Evolutionary conservation across 495 filamentous ascomycete genomes (phyloP), one percentile per base, ranked within the genome.

Genomic region (Acidomyces sp.): DNA sequence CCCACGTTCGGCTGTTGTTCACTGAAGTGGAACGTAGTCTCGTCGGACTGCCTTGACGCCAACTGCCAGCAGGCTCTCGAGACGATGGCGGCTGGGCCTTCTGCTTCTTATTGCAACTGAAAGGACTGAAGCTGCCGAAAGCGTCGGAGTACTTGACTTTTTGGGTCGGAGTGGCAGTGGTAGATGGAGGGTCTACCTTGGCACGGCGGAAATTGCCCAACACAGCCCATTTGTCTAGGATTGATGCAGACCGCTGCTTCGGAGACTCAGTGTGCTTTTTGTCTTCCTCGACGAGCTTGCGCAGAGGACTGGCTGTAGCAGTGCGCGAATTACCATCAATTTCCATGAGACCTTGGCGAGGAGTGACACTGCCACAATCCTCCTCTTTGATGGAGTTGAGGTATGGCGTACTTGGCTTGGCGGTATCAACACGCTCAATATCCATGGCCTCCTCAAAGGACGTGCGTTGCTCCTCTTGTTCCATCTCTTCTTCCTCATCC

Each of bases 181-280:
- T 19, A n/a, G 28, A 32, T 6, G 34, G 66, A 71, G 27, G 75
- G 79, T 42, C 43, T n/a, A 29, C 34, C n/a, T 31, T 23, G 13
- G 42, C 38, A 27, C 48, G 43, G 49, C 83, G 76, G 27, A 80
- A 77, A 43, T 88, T 82, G 37, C 86, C 86, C 7, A 95, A 65
- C 6, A 74, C 78, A 2, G 81, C 70, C 86, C 86, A 95, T 57
- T 88, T 93, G 64, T 95, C 86, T 32, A 82, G 53, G 47, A 66
- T 63, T 45, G 62, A 64, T 7, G 42, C n/a, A 1, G 46, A 50
- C 15, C 63, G 66, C 58, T 70, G 69, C 7, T 69, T 63, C 3
- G 64, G 63, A 3, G 69, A 62, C 12, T 62, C 55, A 11, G 68
- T 58, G 6, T 64, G 64, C 34, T 62, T 44, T 27, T 61, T 62